Percentiles rank a stretch among this genome's conserved stretches.
Evolutionary conservation across 2,329 filamentous ascomycete species (phyloP).

Genomic region (Fusarium vanettenii): DNA sequence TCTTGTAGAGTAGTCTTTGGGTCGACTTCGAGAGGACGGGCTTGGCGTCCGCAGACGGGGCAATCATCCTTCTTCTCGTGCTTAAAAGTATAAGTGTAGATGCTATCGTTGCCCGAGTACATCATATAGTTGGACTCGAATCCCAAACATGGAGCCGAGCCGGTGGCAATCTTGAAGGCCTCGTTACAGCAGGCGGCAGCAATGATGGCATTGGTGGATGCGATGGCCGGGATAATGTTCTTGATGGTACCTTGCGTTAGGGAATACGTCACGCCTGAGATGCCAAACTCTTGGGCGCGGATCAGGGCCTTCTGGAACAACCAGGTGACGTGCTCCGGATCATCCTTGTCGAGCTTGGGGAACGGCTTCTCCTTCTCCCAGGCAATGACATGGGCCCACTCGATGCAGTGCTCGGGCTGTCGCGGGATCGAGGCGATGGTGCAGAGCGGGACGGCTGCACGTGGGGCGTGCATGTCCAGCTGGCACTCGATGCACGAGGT

Average conservation of each 20-base stretch:
- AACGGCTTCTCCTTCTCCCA: conserved; percentile 92
- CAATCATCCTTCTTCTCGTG: conserved; percentile 96
- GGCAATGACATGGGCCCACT: conserved; percentile 98
- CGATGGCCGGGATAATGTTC: conserved; percentile 99
- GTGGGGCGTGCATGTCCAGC: conserved; percentile 97
- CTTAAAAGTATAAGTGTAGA: conserved; percentile 98
- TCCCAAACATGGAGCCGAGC: conserved; percentile 82
- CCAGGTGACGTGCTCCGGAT: conserved; percentile 98
- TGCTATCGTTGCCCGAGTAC: conserved; percentile 95
- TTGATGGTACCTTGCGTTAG: conserved; percentile 98
- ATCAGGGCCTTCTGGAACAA: conserved; percentile 85
- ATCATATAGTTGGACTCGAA: conserved; percentile 96
- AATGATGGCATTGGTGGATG: conserved; percentile 96
- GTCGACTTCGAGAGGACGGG: conserved; percentile 79
- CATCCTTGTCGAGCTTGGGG: conserved; percentile 90
- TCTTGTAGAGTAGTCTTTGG: conserved; percentile 80
- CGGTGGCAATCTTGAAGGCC: conserved; percentile 92
- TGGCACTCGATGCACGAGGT: conserved; percentile 99
- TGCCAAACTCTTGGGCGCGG: conserved; percentile 89
- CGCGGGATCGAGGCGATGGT: conserved; percentile 96
- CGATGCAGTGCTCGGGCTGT: conserved; percentile 97
- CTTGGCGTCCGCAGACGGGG: conserved; percentile 88
- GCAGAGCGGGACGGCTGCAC: conserved; percentile 95
- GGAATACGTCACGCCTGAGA: conserved; percentile 91
- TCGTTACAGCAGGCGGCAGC: conserved; percentile 97